Base-by-base conservation (phyloP, 2,329 filamentous ascomycete genomes). In the Colletotrichum noveboracense region DNA sequence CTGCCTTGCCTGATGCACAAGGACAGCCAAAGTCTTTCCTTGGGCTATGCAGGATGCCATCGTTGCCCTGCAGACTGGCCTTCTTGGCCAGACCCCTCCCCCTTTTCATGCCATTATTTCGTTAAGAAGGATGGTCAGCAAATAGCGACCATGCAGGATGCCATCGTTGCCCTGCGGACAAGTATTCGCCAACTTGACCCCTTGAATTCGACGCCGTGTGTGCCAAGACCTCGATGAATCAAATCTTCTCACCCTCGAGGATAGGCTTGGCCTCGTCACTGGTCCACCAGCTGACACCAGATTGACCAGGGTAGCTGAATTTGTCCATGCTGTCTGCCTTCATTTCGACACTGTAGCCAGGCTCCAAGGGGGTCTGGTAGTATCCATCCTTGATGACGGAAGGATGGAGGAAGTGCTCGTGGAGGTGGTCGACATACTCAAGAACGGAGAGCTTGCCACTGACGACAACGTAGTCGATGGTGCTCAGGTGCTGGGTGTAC, bases 261-360 rank as follows among this genome's bases (percentile, higher is more conserved):
- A 97, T 96, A 1, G 88, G 86, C 86, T 88, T 94, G n/a, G 95
- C 95, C 85, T 95, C 94, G 48, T 95, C 93, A 64, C 90, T 93
- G 85, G 87, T 93, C 96, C 96, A 98, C 95, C 95, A 98, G 81
- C 95, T 94, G 79, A 94, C 93, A 6, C 93, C 93, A 77, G 93
- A 89, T 81, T 93, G 91, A 9, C 95, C 95, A 2, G 95, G 96
- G 83, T 92, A 98, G 66, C 90, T 89, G 82, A 90, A 98, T 79
- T 85, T 85, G 78, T 96, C 94, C 95, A 98, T 97, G 83, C 94
- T 97, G 78, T 93, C 94, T 5, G 92, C 86, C 91, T 95, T 96
- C 95, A 98, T 98, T 91, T 98, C 95, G 4, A 98, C 96, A 81
- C 94, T 96, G 85, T 98, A 98, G 0, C 96, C 96, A 0, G 96